phyloP scores from a whole-genome alignment of 495 filamentous ascomycete genomes.

The Penicillium argentinense region DNA sequence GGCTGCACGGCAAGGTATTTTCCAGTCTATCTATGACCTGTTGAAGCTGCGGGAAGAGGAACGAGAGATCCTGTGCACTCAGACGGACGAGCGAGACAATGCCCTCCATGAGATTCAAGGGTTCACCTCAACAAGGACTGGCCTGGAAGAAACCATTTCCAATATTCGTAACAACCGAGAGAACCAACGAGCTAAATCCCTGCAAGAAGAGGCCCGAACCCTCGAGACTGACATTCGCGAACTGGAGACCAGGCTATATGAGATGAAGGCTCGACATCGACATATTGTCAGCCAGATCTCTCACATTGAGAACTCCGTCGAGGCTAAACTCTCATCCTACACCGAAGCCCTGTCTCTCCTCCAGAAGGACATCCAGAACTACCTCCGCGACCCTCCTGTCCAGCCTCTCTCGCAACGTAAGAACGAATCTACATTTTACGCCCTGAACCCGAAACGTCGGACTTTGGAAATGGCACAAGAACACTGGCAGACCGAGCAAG shows the following conservation, averaged over 20 bases:
- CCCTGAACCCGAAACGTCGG: constrained; percentile 64
- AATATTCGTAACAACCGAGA: constrained; percentile 39
- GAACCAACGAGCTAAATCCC: constrained; percentile 33
- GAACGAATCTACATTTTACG: constrained; percentile 39
- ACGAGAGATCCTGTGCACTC: constrained; percentile 55
- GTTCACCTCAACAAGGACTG: constrained; percentile 53
- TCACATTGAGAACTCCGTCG: constrained; percentile 61
- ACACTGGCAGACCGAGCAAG: constrained; percentile 69
- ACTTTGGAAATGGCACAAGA: constrained; percentile 77
- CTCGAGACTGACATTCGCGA: constrained; percentile 63
- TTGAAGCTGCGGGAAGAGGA: constrained; percentile 73
- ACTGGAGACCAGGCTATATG: constrained; percentile 63
- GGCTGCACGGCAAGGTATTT: constrained; percentile 69
- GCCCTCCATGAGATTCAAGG: constrained; percentile 60
- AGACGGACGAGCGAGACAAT: constrained; percentile 56
- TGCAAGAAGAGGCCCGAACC: constrained; percentile 50
- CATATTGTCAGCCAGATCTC: constrained; percentile 61
- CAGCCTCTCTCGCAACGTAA: constrained; percentile 40
- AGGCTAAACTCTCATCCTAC: constrained; percentile 61
- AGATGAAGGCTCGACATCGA: constrained; percentile 63
- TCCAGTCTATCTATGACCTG: constrained; percentile 68
- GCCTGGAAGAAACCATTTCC: constrained; percentile 47
- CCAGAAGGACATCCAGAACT: constrained; percentile 49
- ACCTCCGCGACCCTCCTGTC: constrained; percentile 41
- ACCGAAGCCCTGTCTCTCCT: constrained; percentile 54